Evolutionary conservation across 352 stramenopile species (phyloP).

Genomic region (Globisporangium orthogonon): DNA sequence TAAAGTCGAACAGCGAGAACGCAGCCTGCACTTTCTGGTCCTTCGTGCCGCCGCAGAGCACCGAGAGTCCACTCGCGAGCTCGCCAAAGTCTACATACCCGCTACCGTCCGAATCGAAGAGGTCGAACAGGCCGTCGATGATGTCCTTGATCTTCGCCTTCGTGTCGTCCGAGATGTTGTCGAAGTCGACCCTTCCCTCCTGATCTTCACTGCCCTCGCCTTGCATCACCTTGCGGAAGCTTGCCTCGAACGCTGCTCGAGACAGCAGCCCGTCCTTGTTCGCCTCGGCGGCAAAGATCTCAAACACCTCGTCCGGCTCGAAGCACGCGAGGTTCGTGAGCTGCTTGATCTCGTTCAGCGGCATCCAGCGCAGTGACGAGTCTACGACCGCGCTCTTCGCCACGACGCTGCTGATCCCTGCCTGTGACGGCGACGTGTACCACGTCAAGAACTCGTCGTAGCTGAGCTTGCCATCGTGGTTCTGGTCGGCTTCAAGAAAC

Average conservation of each 20-base stretch:
- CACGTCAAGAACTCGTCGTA: constrained; percentile 86
- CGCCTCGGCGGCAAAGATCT: constrained; percentile 76
- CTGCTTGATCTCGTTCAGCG: constrained; percentile 76
- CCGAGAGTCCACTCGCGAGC: constrained; percentile 72
- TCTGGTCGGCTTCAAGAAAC: constrained; percentile 78
- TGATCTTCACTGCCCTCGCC: constrained; percentile 4
- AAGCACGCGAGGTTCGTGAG: constrained; percentile 75
- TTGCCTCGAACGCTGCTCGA: constrained; percentile 66
- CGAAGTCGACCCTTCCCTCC: not conserved
- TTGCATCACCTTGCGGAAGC: constrained; percentile 64
- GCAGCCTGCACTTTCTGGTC: constrained; percentile 82
- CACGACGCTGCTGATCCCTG: constrained; percentile 60
- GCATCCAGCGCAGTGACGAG: constrained; percentile 75
- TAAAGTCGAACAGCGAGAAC: constrained; percentile 86
- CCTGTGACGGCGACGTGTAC: constrained; percentile 72
- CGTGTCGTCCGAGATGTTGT: constrained; percentile 15
- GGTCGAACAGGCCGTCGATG: constrained; percentile 66
- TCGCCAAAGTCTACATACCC: constrained; percentile 81
- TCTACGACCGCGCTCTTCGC: constrained; percentile 71
- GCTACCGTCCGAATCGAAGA: constrained; percentile 75
- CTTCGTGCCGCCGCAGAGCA: constrained; percentile 80
- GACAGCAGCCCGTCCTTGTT: constrained; percentile 70
- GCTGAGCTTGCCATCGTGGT: constrained; percentile 76
- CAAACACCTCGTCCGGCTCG: constrained; percentile 80
- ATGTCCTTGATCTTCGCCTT: constrained; percentile 46